Percentiles rank a stretch among this genome's conserved stretches.
Conservation (phyloP, 2,329 filamentous ascomycete species). For the Xylariaceae sp. region DNA sequence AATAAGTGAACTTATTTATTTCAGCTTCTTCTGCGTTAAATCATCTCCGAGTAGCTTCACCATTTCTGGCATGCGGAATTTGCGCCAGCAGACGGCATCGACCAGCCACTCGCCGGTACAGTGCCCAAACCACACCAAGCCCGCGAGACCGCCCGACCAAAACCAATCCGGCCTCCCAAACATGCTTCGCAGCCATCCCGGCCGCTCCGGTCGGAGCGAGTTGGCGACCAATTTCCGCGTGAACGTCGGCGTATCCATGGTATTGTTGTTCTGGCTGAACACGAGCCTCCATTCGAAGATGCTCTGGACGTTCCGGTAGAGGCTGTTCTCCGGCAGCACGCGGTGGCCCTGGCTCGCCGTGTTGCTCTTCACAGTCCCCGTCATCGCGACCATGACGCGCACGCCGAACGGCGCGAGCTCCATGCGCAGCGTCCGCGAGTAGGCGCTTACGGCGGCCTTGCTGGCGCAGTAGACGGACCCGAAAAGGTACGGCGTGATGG, state of each 20-base stretch:
- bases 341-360: constrained; percentile 52
- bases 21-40: constrained; percentile 32
- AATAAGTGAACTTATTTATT: constrained; percentile 7
- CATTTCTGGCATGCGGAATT: constrained; percentile 44
- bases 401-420: constrained; percentile 61
- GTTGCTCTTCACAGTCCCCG: constrained; percentile 59
- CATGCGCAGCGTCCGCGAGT: constrained; percentile 59
- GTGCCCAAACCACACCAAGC: constrained; percentile 38
- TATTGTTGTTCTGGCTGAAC: constrained; percentile 55
- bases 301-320: constrained; percentile 54
- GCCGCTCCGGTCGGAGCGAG: constrained; percentile 47
- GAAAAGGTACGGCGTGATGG: constrained; percentile 59
- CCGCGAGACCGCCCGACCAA: constrained; percentile 46
- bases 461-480: constrained; percentile 60
- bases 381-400: constrained; percentile 62
- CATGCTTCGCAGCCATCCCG: constrained; percentile 42
- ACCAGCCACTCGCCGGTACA: constrained; percentile 47
- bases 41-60: constrained; percentile 37
- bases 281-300: constrained; percentile 53
- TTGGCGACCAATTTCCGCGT: constrained; percentile 50
- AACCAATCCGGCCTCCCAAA: constrained; percentile 52
- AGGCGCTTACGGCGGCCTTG: constrained; percentile 60
- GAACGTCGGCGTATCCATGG: constrained; percentile 52
- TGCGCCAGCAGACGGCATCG: constrained; percentile 43
- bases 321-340: constrained; percentile 50